These are phyloP conservation scores for Nakazawaea ishiwadae DNA, from an alignment of 805 yeast species.

Conservation along the genomic window DNA sequence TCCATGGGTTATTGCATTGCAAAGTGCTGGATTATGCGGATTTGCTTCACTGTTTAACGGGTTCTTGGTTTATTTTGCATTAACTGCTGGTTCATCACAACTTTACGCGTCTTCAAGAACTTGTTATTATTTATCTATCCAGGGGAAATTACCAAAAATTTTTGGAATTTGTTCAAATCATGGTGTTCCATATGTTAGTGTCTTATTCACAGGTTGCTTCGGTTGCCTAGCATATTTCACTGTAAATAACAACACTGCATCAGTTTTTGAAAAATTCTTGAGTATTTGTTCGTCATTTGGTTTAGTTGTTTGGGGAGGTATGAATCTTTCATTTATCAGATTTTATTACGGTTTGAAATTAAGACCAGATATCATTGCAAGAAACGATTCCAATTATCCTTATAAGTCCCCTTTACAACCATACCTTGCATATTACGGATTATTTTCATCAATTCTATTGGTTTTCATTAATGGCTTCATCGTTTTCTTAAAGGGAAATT, in stretches of 20 bases:
- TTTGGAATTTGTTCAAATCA: constrained; percentile 54
- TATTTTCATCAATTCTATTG: constrained; percentile 35
- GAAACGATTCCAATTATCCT: constrained; percentile 54
- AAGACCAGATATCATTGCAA: constrained; percentile 50
- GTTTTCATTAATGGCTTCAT: constrained; percentile 47
- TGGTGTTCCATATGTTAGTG: constrained; percentile 76
- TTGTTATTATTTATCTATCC: constrained; percentile 47
- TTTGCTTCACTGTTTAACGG: constrained; percentile 50
- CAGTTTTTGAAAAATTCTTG: constrained; percentile 62
- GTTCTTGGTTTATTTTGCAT: constrained; percentile 48
- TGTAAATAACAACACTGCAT: constrained; percentile 51
- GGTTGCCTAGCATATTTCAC: constrained; percentile 60
- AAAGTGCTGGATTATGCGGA: constrained; percentile 46
- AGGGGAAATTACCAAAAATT: constrained; percentile 56
- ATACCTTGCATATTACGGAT: constrained; percentile 45
- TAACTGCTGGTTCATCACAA: constrained; percentile 55
- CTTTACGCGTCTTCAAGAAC: constrained; percentile 56
- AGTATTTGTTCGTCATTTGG: constrained; percentile 73
- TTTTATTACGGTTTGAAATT: constrained; percentile 50
- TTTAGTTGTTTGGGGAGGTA: constrained; percentile 71
- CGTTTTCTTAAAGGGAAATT: constrained; percentile 41
- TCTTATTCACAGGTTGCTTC: constrained; percentile 56
- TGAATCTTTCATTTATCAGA: constrained; percentile 52
- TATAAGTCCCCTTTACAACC: constrained; percentile 55
- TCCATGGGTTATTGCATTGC: constrained; percentile 55